Evolutionary conservation across 768 basidiomycete genomes (phyloP).

Genomic region (Hemileccinum rubropunctum): DNA sequence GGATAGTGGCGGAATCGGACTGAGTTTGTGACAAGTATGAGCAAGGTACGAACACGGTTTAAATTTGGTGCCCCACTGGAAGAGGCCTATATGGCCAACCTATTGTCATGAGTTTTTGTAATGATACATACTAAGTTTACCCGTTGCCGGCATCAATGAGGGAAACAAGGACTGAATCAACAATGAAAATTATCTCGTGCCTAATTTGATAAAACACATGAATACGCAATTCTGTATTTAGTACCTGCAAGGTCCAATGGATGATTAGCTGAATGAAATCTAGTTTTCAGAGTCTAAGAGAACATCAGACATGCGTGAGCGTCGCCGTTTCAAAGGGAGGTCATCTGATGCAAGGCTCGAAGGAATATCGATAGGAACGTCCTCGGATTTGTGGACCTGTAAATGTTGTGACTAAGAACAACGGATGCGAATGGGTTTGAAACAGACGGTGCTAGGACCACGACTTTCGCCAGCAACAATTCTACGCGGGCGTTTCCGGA

Average conservation of each 20-base stretch:
- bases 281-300: slow-evolving; percentile 30
- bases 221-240: slow-evolving; percentile 17
- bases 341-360: slow-evolving; percentile 27
- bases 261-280: slow-evolving; percentile 6
- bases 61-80: neutral
- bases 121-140: slow-evolving; percentile 7
- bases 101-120: slow-evolving; percentile 18
- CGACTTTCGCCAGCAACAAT: slow-evolving; percentile 17
- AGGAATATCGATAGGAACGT: slow-evolving; percentile 29
- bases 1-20: neutral
- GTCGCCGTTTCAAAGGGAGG: slow-evolving; percentile 43
- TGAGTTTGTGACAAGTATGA: neutral
- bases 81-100: slow-evolving; percentile 1
- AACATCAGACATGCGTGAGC: slow-evolving; percentile 38
- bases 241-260: slow-evolving; percentile 8
- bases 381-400: slow-evolving; percentile 28
- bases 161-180: slow-evolving; percentile 7
- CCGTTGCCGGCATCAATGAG: slow-evolving; percentile 7
- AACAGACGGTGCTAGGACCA: slow-evolving; percentile 23
- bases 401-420: slow-evolving; percentile 12
- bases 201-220: slow-evolving; percentile 22
- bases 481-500: slow-evolving; percentile 30
- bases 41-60: neutral
- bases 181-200: slow-evolving; percentile 23
- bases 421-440: neutral